Evolutionary conservation across 1,139 yeast species (phyloP), one percentile per base, ranked within the genome.

Genomic region (Barnettozyma hawaiiensis): DNA sequence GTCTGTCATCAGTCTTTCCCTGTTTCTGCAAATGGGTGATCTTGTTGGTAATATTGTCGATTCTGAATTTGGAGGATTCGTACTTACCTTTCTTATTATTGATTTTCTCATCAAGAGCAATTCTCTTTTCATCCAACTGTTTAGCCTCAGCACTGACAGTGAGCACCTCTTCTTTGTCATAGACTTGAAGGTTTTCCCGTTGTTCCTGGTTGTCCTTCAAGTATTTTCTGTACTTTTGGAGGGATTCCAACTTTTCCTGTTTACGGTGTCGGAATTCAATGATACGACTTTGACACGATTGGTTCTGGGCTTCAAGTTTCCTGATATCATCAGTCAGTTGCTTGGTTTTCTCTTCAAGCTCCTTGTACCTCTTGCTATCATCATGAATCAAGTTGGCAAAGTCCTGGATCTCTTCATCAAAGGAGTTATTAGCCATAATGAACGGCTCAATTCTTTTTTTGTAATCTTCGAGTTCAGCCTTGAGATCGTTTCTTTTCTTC

Each of bases 1-100:
- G 57, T 52, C 72, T 71, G 56, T 81, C 89, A n/a, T 67, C 70
- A 12, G 76, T 66, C 24, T 61, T 64, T 32, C 78, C 56, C 35
- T 66, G 65, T 14, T 40, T 35, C 14, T 47, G 44, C 14, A 61
- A 29, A 42, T 37, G 5, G 35, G 45, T 43, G 11, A 54, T 51
- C 18, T 49, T 48, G 19, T 46, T 41, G 24, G 49, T 44, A n/a
- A 60, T 14, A n/a, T 20, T 3, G 42, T 23, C 11, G 31, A 34
- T 16, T 18, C 28, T 20, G 23, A 29, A 24, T 14, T 31, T 27
- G 3, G 39, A 28, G 5, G 22, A 22, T 5, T 18, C 29, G 7
- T 34, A 15, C 7, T 32, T 14, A 18, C 42, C 44, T 6, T 36
- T 35, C 15, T 41, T 29, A 1, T 44, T 47, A 4, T 12, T 23